Evolutionary conservation across 441 rosid genomes (phyloP).

Genomic region (Codiaeum variegatum): DNA sequence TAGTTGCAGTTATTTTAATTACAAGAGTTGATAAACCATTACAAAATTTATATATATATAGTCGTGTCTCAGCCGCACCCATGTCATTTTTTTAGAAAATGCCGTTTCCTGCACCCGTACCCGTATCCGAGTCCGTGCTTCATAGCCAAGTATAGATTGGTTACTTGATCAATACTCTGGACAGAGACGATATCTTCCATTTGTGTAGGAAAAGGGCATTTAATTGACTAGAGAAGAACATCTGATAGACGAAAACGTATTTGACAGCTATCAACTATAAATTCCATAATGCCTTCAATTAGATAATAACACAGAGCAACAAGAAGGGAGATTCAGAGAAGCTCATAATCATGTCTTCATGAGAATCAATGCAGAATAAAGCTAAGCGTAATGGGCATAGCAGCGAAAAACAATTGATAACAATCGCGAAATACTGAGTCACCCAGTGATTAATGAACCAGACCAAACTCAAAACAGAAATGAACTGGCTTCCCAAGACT

Average conservation of each 20-base stretch:
- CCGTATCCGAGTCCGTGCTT: too few species aligned
- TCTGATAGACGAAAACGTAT: background rate
- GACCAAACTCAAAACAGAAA: background rate
- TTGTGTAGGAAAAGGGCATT: background rate
- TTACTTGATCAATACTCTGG: background rate
- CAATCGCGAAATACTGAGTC: background rate
- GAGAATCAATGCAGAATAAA: background rate
- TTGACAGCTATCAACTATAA: background rate
- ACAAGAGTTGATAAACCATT: too few species aligned
- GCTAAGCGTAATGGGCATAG: background rate
- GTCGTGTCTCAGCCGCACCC: too few species aligned
- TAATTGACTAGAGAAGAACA: background rate
- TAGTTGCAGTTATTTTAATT: too few species aligned
- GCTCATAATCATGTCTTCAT: background rate
- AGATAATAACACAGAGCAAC: background rate
- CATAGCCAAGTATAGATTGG: too few species aligned
- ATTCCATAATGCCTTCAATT: background rate
- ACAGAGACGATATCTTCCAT: conserved; percentile 4
- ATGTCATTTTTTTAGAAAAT: too few species aligned
- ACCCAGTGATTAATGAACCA: background rate
- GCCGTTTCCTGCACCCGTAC: too few species aligned
- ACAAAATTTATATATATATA: too few species aligned
- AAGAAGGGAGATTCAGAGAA: background rate
- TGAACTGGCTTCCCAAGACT: background rate
- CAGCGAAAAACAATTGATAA: background rate